Base-by-base conservation (phyloP, 768 basidiomycete species). In the Mycena sanguinolenta region DNA sequence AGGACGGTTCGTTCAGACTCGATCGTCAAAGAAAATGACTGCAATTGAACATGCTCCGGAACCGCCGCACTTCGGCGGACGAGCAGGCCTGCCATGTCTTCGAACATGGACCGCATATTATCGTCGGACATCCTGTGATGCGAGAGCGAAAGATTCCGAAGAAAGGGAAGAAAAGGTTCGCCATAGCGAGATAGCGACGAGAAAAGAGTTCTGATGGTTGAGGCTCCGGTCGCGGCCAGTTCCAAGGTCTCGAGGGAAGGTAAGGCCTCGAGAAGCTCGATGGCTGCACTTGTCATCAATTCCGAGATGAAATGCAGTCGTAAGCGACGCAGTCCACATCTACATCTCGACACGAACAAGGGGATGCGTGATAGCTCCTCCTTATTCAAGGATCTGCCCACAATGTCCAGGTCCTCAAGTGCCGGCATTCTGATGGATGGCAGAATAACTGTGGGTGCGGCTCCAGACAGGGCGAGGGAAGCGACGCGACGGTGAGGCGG, bases 91-190 rank as follows among this genome's bases (percentile, higher is more conserved):
- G 67, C 36, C 8, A 68, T 13, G 25, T 4, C 42, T 25, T 23
- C 13, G 32, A 68, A 63, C 67, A 68, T 62, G 14, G 17, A n/a
- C 12, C 8, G 30, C 53, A 63, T 55, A 14, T 57, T 19, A 2
- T 25, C 14, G 61, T 68, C 67, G 16, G 21, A 7, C 42, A 63
- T 42, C 46, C 39, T 58, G 34, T 68, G 67, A 17, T 68, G 67
- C n/a, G 59, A 27, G 10, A 68, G 16, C 23, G 55, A 10, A 12
- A 68, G 23, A 23, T 10, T 14, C 19, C 63, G 60, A 14, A 68
- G 61, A 44, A 50, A 60, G 0, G 67, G 59, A 1, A 62, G 32
- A 14, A 62, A 63, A 1, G 23, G 3, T 2, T 32, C 62, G 25
- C 10, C 36, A 28, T 17, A 28, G 36, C n/a, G n/a, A n/a, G n/a